Conservation (phyloP, 2,329 filamentous ascomycete species). For the Tetracladium maxilliforme region DNA sequence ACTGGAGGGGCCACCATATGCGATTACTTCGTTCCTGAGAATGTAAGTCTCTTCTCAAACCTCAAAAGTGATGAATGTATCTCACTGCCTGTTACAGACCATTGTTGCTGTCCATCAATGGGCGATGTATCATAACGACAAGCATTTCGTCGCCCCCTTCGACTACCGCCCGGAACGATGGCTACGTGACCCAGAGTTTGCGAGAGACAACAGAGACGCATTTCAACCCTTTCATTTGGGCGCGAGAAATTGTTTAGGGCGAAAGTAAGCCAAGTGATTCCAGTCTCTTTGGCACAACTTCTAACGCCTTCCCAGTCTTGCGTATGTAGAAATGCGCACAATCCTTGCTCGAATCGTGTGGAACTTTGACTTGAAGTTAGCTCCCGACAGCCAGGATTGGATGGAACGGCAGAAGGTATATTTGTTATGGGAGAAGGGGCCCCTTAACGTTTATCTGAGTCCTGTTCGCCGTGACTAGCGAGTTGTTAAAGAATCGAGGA, state of each 20-base stretch:
- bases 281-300: constrained; percentile 10
- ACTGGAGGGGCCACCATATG: too few species aligned
- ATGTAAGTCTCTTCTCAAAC: too few species aligned
- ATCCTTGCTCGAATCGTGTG: constrained; percentile 3
- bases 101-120: too few species aligned
- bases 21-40: too few species aligned
- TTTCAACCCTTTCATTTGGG: constrained; percentile 2
- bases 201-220: constrained; percentile 12
- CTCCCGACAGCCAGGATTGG: constrained; percentile 1
- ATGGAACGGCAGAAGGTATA: constrained; percentile 1
- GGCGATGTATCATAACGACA: constrained; percentile 14
- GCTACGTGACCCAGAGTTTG: constrained; percentile 17
- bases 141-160: constrained; percentile 12
- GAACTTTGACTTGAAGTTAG: constrained; percentile 4
- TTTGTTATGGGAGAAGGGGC: constrained; percentile 3
- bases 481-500: too few species aligned
- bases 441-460: too few species aligned
- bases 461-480: too few species aligned
- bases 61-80: too few species aligned
- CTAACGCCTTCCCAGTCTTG: too few species aligned
- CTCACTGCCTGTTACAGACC: too few species aligned
- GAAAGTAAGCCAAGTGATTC: constrained; percentile 6
- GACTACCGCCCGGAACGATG: constrained; percentile 19
- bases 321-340: constrained; percentile 2
- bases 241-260: constrained; percentile 2